Evolutionary conservation across 116 monocot species (phyloP).

Genomic region (Thalassia testudinum): DNA sequence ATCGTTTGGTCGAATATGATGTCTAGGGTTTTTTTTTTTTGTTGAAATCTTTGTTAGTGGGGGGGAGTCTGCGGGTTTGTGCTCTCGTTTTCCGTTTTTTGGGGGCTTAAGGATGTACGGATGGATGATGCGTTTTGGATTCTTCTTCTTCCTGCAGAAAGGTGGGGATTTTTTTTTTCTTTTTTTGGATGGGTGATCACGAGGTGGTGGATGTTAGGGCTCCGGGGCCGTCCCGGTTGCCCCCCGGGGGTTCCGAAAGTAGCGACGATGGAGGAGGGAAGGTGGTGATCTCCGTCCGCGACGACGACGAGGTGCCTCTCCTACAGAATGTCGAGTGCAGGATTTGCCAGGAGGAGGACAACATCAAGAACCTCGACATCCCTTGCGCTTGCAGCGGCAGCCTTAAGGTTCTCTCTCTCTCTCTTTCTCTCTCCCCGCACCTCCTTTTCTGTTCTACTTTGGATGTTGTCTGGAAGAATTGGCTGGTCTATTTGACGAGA

Average conservation of each 20-base stretch:
- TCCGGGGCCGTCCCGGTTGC: background rate
- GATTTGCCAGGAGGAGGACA: constrained; percentile 93
- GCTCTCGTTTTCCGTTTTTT: no score
- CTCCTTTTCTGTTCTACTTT: background rate
- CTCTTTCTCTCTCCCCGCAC: background rate
- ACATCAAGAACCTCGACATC: constrained; percentile 56
- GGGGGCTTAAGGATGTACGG: no score
- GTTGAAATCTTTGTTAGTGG: no score
- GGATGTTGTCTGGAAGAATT: no score
- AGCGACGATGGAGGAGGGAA: background rate
- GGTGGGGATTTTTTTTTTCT: no score
- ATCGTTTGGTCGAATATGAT: no score
- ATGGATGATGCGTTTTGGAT: no score
- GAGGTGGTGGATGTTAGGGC: constrained; percentile 39
- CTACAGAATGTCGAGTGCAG: constrained; percentile 67
- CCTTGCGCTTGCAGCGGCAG: constrained; percentile 90
- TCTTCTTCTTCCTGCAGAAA: no score
- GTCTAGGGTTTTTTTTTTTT: no score
- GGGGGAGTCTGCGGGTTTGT: no score
- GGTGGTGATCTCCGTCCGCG: background rate
- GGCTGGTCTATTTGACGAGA: no score
- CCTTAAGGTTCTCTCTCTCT: constrained; percentile 35
- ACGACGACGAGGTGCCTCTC: constrained; percentile 50
- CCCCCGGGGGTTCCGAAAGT: background rate
- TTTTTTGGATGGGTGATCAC: constrained; percentile 59